Conservation (phyloP, 2,329 filamentous ascomycete genomes). For the Neurospora crassa region DNA sequence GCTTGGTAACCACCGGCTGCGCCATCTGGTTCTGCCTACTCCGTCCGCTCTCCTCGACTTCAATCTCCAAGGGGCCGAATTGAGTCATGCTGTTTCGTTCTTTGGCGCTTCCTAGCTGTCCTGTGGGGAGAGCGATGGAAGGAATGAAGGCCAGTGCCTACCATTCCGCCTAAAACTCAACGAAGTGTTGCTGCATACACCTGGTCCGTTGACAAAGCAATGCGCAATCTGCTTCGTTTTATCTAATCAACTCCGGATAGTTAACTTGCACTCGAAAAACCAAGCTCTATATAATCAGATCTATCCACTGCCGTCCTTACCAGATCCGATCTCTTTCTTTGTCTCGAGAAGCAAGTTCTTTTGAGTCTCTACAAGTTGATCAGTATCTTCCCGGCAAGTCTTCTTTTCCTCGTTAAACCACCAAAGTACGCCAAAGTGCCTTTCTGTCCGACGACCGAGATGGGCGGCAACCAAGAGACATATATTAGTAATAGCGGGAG, state of each 20-base stretch:
- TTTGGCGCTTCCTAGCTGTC: neutral
- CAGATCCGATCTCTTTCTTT: neutral
- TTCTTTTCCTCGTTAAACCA: neutral
- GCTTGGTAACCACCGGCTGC: neutral
- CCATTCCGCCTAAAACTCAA: neutral
- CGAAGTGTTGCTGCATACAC: neutral
- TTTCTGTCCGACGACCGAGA: neutral
- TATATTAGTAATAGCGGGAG: neutral
- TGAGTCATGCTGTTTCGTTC: neutral
- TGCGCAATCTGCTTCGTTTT: neutral
- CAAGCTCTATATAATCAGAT: neutral
- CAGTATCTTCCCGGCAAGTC: neutral
- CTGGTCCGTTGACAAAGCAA: neutral
- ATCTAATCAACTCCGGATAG: neutral
- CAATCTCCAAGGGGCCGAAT: neutral
- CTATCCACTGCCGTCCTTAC: neutral
- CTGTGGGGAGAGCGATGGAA: neutral
- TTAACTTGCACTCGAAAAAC: neutral
- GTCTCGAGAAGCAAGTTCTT: neutral
- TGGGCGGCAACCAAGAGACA: neutral
- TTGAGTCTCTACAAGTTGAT: neutral
- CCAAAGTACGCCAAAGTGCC: neutral
- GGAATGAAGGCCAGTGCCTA: neutral
- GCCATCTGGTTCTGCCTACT: neutral
- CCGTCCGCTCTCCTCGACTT: neutral